Percentiles rank a stretch among this genome's conserved stretches.
Conservation (phyloP, 1,284 basidiomycete genomes). For the Vanrija pseudolonga region DNA sequence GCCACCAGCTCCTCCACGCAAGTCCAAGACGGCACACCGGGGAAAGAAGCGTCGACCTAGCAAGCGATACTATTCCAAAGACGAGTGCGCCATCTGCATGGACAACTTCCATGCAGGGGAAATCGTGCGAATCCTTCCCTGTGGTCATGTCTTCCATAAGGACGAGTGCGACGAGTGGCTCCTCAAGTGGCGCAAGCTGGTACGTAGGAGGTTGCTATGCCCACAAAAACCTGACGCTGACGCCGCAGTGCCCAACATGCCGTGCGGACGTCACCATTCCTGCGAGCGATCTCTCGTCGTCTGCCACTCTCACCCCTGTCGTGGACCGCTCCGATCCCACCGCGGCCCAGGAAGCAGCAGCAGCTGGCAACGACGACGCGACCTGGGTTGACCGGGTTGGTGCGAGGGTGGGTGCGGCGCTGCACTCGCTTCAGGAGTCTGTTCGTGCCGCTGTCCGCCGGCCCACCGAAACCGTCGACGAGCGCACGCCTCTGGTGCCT, state of each 20-base stretch:
- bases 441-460: conserved; percentile 3
- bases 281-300: conserved; percentile 14
- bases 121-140: conserved; percentile 79
- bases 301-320: conserved; percentile 17
- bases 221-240: not conserved
- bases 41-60: conserved; percentile 17
- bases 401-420: conserved; percentile 3
- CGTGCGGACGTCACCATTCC: conserved; percentile 80
- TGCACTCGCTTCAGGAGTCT: conserved; percentile 1
- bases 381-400: conserved; percentile 2
- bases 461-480: not conserved
- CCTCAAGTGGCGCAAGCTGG: conserved; percentile 80
- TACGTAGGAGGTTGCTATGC: conserved; percentile 50
- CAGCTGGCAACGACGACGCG: not conserved
- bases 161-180: conserved; percentile 87
- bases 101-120: conserved; percentile 79
- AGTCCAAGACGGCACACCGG: not conserved
- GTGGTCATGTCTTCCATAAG: conserved; percentile 68
- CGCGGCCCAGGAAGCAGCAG: not conserved
- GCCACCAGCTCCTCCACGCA: not conserved
- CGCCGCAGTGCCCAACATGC: conserved; percentile 73
- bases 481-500: conserved; percentile 6
- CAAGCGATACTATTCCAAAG: conserved; percentile 44
- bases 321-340: conserved; percentile 4
- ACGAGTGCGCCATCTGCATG: conserved; percentile 86